Base-by-base conservation (phyloP, 306 rosid genomes). In the Malus asiatica region DNA sequence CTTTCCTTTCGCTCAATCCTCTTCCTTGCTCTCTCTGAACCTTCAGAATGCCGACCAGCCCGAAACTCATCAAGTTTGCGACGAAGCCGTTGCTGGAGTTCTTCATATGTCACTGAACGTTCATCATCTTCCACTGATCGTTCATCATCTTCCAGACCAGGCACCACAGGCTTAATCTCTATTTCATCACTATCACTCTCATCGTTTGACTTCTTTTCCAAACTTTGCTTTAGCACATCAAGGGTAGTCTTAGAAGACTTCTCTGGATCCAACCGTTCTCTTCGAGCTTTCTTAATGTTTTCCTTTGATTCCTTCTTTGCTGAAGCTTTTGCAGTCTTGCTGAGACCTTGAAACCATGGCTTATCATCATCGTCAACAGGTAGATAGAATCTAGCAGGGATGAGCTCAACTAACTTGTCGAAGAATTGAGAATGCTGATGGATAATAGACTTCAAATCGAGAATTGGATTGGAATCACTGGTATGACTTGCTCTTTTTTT, bases 301-400 rank as follows among this genome's bases (percentile, higher is more conserved):
- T 87, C 86, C 89, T 82, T 88, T 0, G 91, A 82, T 79, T 84
- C 87, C 87, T 86, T 90, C 92, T 88, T 92, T 16, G 86, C 88
- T n/a, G 75, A 67, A 22, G 82, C 93, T 73, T 83, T 90, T 33
- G 81, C 69, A 11, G 83, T 78, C 86, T 91, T 90, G 82, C 87
- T 90, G 16, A 90, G 90, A 78, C 96, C 98, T 81, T 90, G 93
- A 85, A 90, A 88, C 96, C 96, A 94, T 6, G 96, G 91, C 76
- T 84, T 94, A 11, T 86, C 98, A 9, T 75, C 79, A 8, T 83
- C 91, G 32, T 88, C 91, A 53, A 15, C 73, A 12, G 94, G 78
- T 22, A 94, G 74, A 76, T 91, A 91, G 83, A 94, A 94, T 84
- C 82, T 91, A 2, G 93, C 96, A 3, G 95, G 98, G 46, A 94